phyloP scores from a whole-genome alignment of 768 basidiomycete genomes.

The Suillus variegatus region DNA sequence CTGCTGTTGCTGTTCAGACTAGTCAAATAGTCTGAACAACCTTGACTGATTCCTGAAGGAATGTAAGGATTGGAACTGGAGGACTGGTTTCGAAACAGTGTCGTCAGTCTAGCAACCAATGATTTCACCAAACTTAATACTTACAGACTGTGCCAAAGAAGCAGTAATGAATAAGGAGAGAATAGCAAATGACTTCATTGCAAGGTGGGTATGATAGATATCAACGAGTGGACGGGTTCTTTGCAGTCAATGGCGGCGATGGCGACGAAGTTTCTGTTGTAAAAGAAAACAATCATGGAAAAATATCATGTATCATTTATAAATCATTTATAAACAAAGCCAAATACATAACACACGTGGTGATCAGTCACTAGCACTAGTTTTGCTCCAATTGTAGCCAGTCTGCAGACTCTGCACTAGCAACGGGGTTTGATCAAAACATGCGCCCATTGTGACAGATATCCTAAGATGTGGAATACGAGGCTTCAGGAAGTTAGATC shows the following conservation, averaged over 20 bases:
- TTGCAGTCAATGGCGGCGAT: constrained; percentile 37
- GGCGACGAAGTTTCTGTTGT: constrained; percentile 16
- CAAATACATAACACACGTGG: constrained; percentile 1
- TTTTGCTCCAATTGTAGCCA: not conserved
- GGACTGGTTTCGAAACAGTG: not conserved
- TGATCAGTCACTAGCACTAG: not conserved
- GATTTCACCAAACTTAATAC: not conserved
- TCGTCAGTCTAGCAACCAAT: not conserved
- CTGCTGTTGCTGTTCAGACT: constrained; percentile 60
- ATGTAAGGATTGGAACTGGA: constrained; percentile 53
- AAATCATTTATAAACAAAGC: not conserved
- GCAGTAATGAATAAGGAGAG: constrained; percentile 51
- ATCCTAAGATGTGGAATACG: not conserved
- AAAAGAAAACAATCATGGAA: not conserved
- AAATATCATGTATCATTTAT: not conserved
- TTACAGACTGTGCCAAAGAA: constrained; percentile 53
- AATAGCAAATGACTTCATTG: constrained; percentile 55
- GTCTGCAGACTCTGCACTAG: not conserved
- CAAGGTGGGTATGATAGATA: constrained; percentile 27
- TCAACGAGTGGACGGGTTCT: constrained; percentile 41
- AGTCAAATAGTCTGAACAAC: constrained; percentile 60
- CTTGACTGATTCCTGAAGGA: constrained; percentile 60
- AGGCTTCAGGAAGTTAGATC: not conserved
- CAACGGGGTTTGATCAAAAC: not conserved
- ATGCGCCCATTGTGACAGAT: not conserved